Percentiles rank a stretch among this genome's conserved stretches.
Evolutionary conservation across 352 stramenopile genomes (phyloP).

Genomic region (Pythium pyrilobum): DNA sequence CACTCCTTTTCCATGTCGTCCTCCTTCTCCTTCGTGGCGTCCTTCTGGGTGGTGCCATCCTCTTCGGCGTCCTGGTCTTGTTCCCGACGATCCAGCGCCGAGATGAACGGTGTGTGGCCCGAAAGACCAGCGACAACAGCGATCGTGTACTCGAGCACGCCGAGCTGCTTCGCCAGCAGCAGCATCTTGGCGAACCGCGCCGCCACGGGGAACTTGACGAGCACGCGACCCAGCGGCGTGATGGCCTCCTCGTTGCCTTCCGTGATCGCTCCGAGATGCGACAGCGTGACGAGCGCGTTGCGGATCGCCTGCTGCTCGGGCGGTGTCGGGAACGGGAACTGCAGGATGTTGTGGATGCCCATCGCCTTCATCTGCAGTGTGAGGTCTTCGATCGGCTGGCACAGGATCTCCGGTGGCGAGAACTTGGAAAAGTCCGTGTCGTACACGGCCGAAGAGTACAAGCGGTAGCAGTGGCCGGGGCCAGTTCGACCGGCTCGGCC

Average conservation of each 20-base stretch:
- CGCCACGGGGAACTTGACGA: constrained; percentile 86
- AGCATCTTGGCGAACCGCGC: constrained; percentile 90
- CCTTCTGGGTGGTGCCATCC: constrained; percentile 20
- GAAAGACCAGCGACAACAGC: constrained; percentile 73
- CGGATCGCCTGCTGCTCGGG: constrained; percentile 87
- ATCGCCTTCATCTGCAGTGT: constrained; percentile 98
- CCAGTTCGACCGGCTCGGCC: constrained; percentile 95
- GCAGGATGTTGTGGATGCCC: constrained; percentile 92
- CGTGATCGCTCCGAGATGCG: constrained; percentile 68
- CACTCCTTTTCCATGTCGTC: constrained; percentile 76
- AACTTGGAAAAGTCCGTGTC: constrained; percentile 92
- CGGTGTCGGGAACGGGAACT: constrained; percentile 96
- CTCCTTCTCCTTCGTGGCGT: constrained; percentile 12
- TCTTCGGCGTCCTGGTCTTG: constrained; percentile 30
- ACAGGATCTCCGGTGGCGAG: constrained; percentile 86
- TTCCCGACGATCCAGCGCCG: constrained; percentile 49
- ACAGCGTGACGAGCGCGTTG: constrained; percentile 81
- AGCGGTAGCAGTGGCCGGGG: constrained; percentile 97
- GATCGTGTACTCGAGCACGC: constrained; percentile 75
- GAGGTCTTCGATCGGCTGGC: constrained; percentile 94
- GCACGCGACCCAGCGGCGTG: constrained; percentile 68
- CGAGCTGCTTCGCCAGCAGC: constrained; percentile 65
- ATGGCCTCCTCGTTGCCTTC: constrained; percentile 58
- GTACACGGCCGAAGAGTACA: constrained; percentile 97
- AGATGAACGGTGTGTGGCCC: constrained; percentile 71